Base-by-base conservation (phyloP, 805 yeast genomes). In the Saturnispora sekii region DNA sequence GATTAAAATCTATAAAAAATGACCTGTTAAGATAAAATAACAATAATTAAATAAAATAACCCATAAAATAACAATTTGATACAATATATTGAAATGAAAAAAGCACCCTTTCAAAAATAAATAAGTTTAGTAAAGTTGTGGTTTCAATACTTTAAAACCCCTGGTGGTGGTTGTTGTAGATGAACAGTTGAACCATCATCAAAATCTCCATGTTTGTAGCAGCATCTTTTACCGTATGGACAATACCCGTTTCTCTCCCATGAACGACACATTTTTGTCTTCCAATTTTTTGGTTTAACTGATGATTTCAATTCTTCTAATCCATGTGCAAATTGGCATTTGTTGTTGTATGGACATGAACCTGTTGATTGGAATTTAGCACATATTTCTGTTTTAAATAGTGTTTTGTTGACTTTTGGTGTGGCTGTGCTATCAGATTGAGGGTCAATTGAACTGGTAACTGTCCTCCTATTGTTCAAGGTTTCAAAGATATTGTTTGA, bases 241-340 rank as follows among this genome's bases (percentile, higher is more conserved):
- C 97, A 88, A 38, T 74, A 67, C 11, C 96, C 96, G 38, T 72
- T 73, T 57, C 80, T 81, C 17, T 77, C 58, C 95, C 96, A 88
- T 61, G 88, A 88, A 50, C 79, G 82, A 67, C 97, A 88, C 12
- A 89, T 84, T 66, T 88, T 88, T 11, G 95, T 84, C 59, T 95
- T 78, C 83, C 90, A 88, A 58, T 87, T 88, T 44, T 80, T 77
- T 10, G 88, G 81, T 48, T 90, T 72, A 48, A 78, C 81, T 38
- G 86, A 79, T 10, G 63, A 53, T 61, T 85, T 85, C 54, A 88
- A 68, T 62, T 88, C 96, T 44, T 73, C 66, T 34, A 74, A 70
- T 15, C 97, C 96, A 59, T 88, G 97, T 5, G 96, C 96, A 71
- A 88, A 88, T 66, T 88, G 96, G 62, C 97, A 88, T 67, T 88